Conservation (phyloP, 2,329 filamentous ascomycete species). For the Pseudocercospora cruenta region DNA sequence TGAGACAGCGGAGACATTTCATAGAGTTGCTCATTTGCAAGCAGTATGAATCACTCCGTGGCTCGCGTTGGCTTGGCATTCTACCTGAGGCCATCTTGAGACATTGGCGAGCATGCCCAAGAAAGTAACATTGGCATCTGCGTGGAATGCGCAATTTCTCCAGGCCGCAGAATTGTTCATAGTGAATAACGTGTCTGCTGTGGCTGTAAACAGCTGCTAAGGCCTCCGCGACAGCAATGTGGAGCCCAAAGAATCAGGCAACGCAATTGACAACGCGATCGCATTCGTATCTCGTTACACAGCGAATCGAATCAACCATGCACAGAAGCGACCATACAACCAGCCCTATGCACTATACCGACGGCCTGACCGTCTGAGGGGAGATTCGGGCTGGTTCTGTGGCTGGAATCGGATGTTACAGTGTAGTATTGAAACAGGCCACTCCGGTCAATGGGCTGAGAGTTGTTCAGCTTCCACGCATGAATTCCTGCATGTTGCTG, state of each 20-base stretch:
- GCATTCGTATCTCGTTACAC: conserved; percentile 9
- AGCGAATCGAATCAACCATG: not conserved
- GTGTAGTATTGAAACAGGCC: conserved; percentile 2
- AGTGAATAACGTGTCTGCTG: not conserved
- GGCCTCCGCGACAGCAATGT: not conserved
- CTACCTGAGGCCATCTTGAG: conserved; percentile 13
- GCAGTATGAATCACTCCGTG: conserved; percentile 12
- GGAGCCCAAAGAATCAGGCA: conserved; percentile 1
- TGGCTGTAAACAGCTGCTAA: conserved; percentile 3
- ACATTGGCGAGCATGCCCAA: conserved; percentile 4
- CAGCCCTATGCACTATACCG: not conserved
- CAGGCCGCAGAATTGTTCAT: conserved; percentile 20
- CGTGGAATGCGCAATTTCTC: conserved; percentile 1
- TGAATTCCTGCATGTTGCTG: not conserved
- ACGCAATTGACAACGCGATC: not conserved
- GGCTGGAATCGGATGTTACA: not conserved
- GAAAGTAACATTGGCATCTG: conserved; percentile 10
- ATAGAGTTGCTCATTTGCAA: conserved; percentile 15
- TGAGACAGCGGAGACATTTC: conserved; percentile 3
- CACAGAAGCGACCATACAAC: not conserved
- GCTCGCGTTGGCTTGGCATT: conserved; percentile 4
- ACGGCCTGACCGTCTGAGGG: conserved; percentile 3
- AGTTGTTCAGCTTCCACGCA: not conserved
- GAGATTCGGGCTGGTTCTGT: not conserved
- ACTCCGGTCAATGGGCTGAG: not conserved